Percentiles rank a stretch among this genome's conserved stretches.
These are phyloP conservation scores for Neofusicoccum kwambonambiense DNA, from an alignment of 2,329 filamentous ascomycete genomes.

Conservation along the genomic window DNA sequence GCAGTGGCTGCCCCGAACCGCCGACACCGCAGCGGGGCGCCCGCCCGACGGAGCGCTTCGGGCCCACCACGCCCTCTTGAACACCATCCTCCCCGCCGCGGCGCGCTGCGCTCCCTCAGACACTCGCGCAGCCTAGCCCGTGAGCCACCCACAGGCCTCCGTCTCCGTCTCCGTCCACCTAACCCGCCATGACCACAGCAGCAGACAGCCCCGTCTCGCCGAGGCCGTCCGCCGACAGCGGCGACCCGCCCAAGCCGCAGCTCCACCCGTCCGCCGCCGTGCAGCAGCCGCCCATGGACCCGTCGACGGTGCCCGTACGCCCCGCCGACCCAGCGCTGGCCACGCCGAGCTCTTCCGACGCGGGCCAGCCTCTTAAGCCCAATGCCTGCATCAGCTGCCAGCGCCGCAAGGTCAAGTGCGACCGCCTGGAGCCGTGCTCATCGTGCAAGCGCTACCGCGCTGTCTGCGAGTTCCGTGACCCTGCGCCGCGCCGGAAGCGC, in stretches of 20 bases:
- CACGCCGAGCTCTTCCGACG: neutral
- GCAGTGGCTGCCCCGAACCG: neutral
- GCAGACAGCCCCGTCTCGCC: neutral
- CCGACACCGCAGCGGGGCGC: neutral
- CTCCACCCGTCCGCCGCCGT: neutral
- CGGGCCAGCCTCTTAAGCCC: constrained; percentile 24
- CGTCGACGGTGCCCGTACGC: neutral
- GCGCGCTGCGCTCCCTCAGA: neutral
- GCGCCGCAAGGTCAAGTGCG: constrained; percentile 36
- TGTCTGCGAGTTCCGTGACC: constrained; percentile 33
- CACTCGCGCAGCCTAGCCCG: neutral
- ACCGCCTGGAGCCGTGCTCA: constrained; percentile 31
- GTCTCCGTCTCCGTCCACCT: neutral
- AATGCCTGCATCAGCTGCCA: constrained; percentile 36
- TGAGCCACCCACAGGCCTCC: neutral
- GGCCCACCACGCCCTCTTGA: neutral
- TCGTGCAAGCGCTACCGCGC: constrained; percentile 33
- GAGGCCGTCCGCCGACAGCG: neutral
- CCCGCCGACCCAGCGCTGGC: neutral
- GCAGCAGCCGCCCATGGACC: neutral
- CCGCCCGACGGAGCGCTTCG: neutral
- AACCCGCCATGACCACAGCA: neutral
- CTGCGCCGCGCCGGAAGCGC: constrained; percentile 30
- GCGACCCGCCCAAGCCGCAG: neutral
- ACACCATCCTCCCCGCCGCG: neutral